Conservation (phyloP, 352 stramenopile species). For the Blastocystis sp. region DNA sequence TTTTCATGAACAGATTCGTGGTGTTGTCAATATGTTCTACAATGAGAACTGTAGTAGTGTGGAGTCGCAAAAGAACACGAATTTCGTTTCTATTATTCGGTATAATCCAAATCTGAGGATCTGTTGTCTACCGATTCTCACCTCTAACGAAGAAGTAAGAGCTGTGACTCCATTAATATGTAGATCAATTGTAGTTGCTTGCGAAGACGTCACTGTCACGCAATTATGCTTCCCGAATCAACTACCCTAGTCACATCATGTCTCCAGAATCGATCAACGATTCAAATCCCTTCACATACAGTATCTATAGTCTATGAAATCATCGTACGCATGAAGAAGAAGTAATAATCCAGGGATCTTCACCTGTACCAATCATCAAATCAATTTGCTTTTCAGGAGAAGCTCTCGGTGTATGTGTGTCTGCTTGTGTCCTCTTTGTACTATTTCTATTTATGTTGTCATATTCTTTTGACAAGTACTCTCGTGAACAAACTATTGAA, state of each 20-base stretch:
- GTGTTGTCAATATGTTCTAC: conserved; percentile 23
- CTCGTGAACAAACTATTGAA: neutral
- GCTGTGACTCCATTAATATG: neutral
- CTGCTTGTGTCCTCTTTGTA: neutral
- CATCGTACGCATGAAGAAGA: neutral
- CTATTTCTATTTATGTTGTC: conserved; percentile 30
- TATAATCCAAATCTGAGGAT: neutral
- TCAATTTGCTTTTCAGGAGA: neutral
- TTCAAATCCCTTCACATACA: neutral
- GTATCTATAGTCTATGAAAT: neutral
- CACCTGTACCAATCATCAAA: neutral
- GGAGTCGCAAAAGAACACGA: neutral
- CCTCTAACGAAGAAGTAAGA: neutral
- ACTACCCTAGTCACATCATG: neutral
- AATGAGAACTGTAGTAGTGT: conserved; percentile 10
- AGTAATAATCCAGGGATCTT: neutral
- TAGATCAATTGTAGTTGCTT: conserved; percentile 33
- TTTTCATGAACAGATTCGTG: neutral
- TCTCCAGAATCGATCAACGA: neutral
- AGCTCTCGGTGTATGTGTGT: neutral
- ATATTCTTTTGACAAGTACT: neutral
- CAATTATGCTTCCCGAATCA: neutral
- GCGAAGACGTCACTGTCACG: neutral
- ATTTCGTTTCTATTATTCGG: neutral
- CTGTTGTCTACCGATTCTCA: conserved; percentile 5